Evolutionary conservation across 2,329 filamentous ascomycete genomes (phyloP), one percentile per base, ranked within the genome.

Genomic region (Microascus cirrosus): DNA sequence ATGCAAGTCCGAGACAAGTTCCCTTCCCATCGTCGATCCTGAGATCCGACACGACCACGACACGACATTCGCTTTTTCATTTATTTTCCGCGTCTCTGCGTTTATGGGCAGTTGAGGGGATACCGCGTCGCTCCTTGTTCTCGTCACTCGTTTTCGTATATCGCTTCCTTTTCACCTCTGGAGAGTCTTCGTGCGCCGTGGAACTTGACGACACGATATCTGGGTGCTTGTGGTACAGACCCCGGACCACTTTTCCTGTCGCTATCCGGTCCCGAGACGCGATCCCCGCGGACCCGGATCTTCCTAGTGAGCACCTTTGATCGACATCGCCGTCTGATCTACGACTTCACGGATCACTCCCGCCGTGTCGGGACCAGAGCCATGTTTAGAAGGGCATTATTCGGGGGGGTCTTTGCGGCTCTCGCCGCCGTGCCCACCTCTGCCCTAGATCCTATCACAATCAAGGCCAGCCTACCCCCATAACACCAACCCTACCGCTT

Each of bases 391-490:
- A 15, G n/a, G 39, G 8, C 39, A 2, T 18, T 45, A 32, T 32
- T 32, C 28, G 28, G 4, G 28, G 28, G 28, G 58, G 63, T 66
- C 42, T 54, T 68, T 54, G 67, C 77, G 62, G 69, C 74, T 58
- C 63, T 78, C 61, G 65, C 74, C 60, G 72, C 73, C 61, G 68
- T 74, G 57, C 69, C 72, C 63, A 65, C 74, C 34, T 72, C 72
- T 53, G 72, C 75, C 60, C 68, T 81, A 32, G 73, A 84, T 63
- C 78, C 83, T 60, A 85, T 88, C 65, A 73, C 83, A 64, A 83
- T 84, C 78, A 92, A 92, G 81, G 85, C 86, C 72, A 57, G 42
- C 8, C 36, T 32, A 28, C 39, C 24, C 8, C n/a, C 5, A 11
- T 32, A 20, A 32, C 15, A 45, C 7, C 53, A 13, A 53, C 53